Base-by-base conservation (phyloP, 2,329 filamentous ascomycete species). In the Colletotrichum camelliae region DNA sequence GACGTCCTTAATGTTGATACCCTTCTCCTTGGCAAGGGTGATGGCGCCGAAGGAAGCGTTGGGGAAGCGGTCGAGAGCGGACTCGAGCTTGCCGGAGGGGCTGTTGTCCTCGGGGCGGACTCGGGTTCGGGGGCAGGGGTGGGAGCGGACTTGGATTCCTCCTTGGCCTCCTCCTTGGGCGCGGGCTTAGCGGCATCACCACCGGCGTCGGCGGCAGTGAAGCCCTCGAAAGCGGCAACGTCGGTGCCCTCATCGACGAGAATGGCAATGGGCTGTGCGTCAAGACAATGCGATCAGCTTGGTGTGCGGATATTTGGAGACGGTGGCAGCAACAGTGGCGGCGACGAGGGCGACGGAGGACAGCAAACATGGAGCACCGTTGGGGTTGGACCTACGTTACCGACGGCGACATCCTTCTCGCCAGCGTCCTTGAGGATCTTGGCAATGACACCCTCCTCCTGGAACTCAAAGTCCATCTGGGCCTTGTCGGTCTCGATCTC, bases 381-480 rank as follows among this genome's bases (percentile, higher is more conserved):
- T 15, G 66, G 67, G 72, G 64, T 72, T 68, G 52, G 33, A 92
- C 95, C 89, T 92, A 99, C 97, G 87, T 94, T 97, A 85, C 97
- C 97, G 81, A 99, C 96, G 35, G 96, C 86, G 77, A 99, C 89
- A 85, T 99, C 97, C 90, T 98, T 99, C 86, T 94, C 94, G 79
- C 97, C 97, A 76, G 94, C 93, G 61, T 98, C 94, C 89, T 96
- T 97, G 83, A 99, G 89, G 78, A 98, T 91, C 91, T 98, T 98
- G 82, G 97, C 96, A 80, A 99, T 91, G 77, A 98, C 91, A 89
- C 96, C 97, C 85, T 98, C 97, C 83, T 99, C 97, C 88, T 99
- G 97, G 88, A 98, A 98, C 88, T 99, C 97, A 85, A 99, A 98
- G 89, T 99, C 97, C 97, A 99, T 99, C 89, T 98, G 97, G 79